Conservation (phyloP, 2,329 filamentous ascomycete genomes). For the Alternaria sp. region DNA sequence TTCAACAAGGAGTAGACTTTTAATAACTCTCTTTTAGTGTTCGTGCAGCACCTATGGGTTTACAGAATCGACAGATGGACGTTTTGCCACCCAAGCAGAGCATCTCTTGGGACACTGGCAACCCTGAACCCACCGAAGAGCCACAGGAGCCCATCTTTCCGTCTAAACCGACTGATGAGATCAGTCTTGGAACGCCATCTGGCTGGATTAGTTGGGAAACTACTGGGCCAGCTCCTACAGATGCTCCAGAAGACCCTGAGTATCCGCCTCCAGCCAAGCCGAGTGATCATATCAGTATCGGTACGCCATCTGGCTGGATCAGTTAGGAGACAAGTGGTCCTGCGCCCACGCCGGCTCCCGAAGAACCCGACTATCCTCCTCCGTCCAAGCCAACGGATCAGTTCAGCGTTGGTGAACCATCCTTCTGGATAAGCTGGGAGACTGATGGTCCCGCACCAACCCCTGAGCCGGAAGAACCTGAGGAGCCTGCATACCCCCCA, state of each 20-base stretch:
- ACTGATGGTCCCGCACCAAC: slow-evolving; percentile 13
- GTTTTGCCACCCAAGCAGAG: slow-evolving; percentile 29
- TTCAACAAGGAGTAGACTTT: neutral
- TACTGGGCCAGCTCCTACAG: slow-evolving; percentile 13
- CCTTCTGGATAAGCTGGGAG: slow-evolving; percentile 15
- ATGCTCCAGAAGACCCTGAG: slow-evolving; percentile 15
- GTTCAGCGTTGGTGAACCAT: slow-evolving; percentile 16
- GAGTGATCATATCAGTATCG: slow-evolving; percentile 28
- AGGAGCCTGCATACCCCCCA: slow-evolving; percentile 14
- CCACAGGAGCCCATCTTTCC: slow-evolving; percentile 21
- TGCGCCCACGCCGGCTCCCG: slow-evolving; percentile 9
- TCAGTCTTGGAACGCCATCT: slow-evolving; percentile 20
- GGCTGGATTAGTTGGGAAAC: slow-evolving; percentile 23
- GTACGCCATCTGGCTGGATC: slow-evolving; percentile 27
- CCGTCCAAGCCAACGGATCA: slow-evolving; percentile 18
- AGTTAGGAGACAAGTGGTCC: slow-evolving; percentile 25
- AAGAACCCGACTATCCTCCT: slow-evolving; percentile 18
- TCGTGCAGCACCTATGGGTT: slow-evolving; percentile 31
- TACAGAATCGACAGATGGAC: slow-evolving; percentile 29
- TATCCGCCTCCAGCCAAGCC: slow-evolving; percentile 22
- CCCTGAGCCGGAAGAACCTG: slow-evolving; percentile 17
- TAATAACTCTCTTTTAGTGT: slow-evolving; percentile 27
- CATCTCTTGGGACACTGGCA: slow-evolving; percentile 29
- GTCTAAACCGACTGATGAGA: slow-evolving; percentile 17
- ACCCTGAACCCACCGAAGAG: slow-evolving; percentile 21